Evolutionary conservation across 2,329 filamentous ascomycete genomes (phyloP).

Genomic region (Atkinsonella texensis): DNA sequence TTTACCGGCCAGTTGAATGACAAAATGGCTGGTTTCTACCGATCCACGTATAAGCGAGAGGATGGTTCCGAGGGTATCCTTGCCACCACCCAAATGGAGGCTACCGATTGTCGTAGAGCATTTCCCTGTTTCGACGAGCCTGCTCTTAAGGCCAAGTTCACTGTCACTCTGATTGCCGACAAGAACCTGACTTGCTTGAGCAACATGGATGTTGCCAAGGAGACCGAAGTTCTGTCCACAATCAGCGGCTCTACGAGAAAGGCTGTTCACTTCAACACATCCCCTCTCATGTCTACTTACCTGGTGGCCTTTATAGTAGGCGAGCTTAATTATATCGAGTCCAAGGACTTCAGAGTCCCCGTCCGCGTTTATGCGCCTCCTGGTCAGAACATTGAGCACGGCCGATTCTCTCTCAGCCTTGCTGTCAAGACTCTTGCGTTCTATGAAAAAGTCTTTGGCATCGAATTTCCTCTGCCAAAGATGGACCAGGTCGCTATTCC

Average conservation of each 20-base stretch:
- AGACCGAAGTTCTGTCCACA: constrained; percentile 47
- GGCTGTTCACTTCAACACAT: constrained; percentile 83
- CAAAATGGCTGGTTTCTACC: constrained; percentile 96
- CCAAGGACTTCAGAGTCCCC: constrained; percentile 79
- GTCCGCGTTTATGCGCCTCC: constrained; percentile 90
- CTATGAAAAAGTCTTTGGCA: constrained; percentile 73
- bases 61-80: constrained; percentile 72
- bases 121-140: constrained; percentile 98
- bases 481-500: constrained; percentile 74
- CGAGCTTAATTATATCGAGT: constrained; percentile 89
- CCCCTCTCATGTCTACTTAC: constrained; percentile 92
- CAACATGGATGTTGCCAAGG: constrained; percentile 88
- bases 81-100: constrained; percentile 92
- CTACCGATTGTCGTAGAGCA: constrained; percentile 81
- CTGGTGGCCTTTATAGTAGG: constrained; percentile 88
- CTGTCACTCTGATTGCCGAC: constrained; percentile 81
- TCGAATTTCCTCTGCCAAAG: constrained; percentile 43
- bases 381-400: constrained; percentile 81
- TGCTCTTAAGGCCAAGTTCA: constrained; percentile 84
- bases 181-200: constrained; percentile 83
- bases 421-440: constrained; percentile 83
- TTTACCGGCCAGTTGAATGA: constrained; percentile 78
- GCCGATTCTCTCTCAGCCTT: constrained; percentile 79
- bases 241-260: constrained; percentile 42
- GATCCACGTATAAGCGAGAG: constrained; percentile 78